Evolutionary conservation across 495 filamentous ascomycete species (phyloP).

Genomic region (Clavariopsis aquatica): DNA sequence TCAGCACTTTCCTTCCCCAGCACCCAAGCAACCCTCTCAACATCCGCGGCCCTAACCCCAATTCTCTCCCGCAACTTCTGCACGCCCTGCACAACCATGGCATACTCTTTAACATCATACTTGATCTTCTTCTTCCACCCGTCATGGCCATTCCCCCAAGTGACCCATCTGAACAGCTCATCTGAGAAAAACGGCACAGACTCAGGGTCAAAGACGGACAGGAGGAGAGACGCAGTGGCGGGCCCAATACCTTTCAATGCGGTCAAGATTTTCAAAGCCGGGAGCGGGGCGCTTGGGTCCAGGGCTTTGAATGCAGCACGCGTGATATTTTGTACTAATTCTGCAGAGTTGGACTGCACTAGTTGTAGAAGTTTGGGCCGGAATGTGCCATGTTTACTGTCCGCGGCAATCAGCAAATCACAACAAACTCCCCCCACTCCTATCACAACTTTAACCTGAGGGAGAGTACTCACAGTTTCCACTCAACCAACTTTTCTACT

Average conservation of each 20-base stretch:
- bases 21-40: conserved; percentile 33
- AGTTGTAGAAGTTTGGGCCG: conserved; percentile 69
- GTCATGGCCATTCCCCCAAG: conserved; percentile 39
- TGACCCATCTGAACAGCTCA: conserved; percentile 69
- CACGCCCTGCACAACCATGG: conserved; percentile 52
- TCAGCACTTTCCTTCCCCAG: conserved; percentile 30
- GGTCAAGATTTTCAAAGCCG: conserved; percentile 53
- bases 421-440: too few relatives aligned
- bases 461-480: conserved; percentile 66
- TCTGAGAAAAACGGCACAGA: conserved; percentile 74
- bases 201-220: conserved; percentile 60
- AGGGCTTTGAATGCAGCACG: conserved; percentile 47
- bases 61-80: conserved; percentile 45
- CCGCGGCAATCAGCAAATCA: too few relatives aligned
- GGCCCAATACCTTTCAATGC: conserved; percentile 67
- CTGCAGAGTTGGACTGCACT: conserved; percentile 59
- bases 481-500: conserved; percentile 58
- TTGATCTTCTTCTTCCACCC: conserved; percentile 57
- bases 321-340: conserved; percentile 49
- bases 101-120: conserved; percentile 68
- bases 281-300: conserved; percentile 8
- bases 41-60: conserved; percentile 22
- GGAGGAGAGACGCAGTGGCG: conserved; percentile 71
- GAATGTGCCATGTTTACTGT: conserved; percentile 64
- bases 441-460: too few relatives aligned